A percentile compares a stretch with the other conserved stretches of the same genome.
Evolutionary conservation across 2,329 filamentous ascomycete species (phyloP).

Genomic region (Thielaviopsis populi): DNA sequence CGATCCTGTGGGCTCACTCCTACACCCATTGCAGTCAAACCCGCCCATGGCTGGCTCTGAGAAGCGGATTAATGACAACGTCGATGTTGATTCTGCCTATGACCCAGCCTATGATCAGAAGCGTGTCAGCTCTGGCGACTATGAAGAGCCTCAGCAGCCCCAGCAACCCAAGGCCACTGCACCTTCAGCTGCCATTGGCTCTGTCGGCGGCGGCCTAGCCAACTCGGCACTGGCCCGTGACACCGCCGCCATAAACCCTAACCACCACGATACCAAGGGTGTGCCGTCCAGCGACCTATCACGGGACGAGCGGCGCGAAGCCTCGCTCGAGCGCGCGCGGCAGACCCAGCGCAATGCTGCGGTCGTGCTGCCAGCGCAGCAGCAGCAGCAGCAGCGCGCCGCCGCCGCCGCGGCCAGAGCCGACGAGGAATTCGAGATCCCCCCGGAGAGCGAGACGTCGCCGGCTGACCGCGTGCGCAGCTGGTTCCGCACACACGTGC

Average conservation of each 20-base stretch:
- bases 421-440: slow-evolving; percentile 5
- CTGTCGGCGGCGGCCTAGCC: not conserved
- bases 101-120: not conserved
- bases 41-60: not conserved
- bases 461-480: slow-evolving; percentile 12
- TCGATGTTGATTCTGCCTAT: not conserved
- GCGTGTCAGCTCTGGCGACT: not conserved
- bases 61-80: slow-evolving; percentile 1
- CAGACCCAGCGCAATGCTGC: slow-evolving; percentile 7
- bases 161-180: not conserved
- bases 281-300: not conserved
- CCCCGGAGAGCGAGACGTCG: slow-evolving; percentile 3
- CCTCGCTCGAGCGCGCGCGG: slow-evolving; percentile 9
- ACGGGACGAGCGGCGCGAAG: slow-evolving; percentile 9
- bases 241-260: not conserved
- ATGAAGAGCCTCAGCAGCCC: not conserved
- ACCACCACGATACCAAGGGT: not conserved
- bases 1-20: not conserved
- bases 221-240: not conserved
- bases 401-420: not conserved
- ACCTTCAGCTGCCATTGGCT: slow-evolving; percentile 3
- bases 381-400: not conserved
- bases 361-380: not conserved
- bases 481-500: slow-evolving; percentile 12
- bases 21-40: slow-evolving; percentile 14